Base-by-base conservation (phyloP, 805 yeast genomes). In the Kodamaea kakaduensis region DNA sequence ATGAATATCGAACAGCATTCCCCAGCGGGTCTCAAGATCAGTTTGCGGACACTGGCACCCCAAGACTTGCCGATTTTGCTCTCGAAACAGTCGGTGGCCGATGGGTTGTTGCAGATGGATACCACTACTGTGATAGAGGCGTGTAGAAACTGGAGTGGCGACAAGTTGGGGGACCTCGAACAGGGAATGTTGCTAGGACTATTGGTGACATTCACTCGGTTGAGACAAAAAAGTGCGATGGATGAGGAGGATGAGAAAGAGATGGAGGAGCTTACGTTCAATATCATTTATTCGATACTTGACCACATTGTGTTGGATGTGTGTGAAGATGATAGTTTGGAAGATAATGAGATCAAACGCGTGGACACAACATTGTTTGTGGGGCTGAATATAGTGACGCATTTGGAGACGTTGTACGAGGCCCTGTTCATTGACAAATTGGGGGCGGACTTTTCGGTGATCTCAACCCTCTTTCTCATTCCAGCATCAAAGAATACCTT, bases 401-500 rank as follows among this genome's bases (percentile, higher is more conserved):
- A 16, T 4, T 6, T 26, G 4, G 29, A 16, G 17, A 8, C 6
- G 4, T 19, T 26, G 12, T 26, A 26, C 19, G 9, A 10, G 6
- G 7, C 29, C 16, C 13, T 6, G 9, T 8, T 26, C 6, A 7
- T 16, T 4, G 17, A 15, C 19, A 19, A 12, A 6, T 13, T 26
- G 12, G 6, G 4, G 19, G 28, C 15, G 12, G 22, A 18, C 18
- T 5, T 16, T 9, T 12, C 15, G 4, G 29, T 19, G 9, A 18
- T 26, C 4, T 15, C 62, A 31, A 37, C 64, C 3, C 46, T 73
- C 30, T 50, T 71, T 13, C 34, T 72, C n/a, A 52, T 57, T 22
- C 73, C 75, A 2, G 43, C 51, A 1, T 43, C 56, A 23, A 66
- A 63, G 39, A 52, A 61, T 9, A 58, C 59, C 19, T 46, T 71